Evolutionary conservation across 768 basidiomycete genomes (phyloP).

Genomic region (Naganishia onofrii): DNA sequence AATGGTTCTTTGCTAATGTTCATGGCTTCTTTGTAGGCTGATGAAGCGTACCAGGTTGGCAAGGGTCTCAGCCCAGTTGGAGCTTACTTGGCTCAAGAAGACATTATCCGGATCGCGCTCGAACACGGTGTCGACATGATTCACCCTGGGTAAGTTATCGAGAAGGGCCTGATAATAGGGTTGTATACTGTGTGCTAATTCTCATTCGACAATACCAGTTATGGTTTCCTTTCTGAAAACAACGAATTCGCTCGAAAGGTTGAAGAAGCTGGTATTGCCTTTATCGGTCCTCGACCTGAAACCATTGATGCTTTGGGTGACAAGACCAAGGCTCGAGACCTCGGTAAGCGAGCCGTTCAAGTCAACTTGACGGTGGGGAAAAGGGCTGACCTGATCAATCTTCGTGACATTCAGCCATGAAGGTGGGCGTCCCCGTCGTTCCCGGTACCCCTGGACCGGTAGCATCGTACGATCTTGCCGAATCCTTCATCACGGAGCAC

Average conservation of each 20-base stretch:
- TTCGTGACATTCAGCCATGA: conserved; percentile 66
- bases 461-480: conserved; percentile 70
- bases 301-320: conserved; percentile 97
- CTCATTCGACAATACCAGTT: conserved; percentile 58
- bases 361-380: background rate
- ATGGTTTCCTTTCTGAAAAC: conserved; percentile 97
- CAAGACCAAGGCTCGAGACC: conserved; percentile 92
- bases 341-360: conserved; percentile 48
- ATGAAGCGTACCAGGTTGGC: conserved; percentile 98
- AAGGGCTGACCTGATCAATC: background rate
- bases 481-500: conserved; percentile 86
- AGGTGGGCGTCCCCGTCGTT: conserved; percentile 88
- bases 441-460: conserved; percentile 98
- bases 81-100: conserved; percentile 95
- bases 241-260: conserved; percentile 96
- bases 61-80: conserved; percentile 93
- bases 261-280: conserved; percentile 93
- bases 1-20: background rate
- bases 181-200: background rate
- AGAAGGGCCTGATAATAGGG: background rate
- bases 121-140: conserved; percentile 99
- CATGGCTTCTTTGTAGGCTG: conserved; percentile 61
- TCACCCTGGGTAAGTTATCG: conserved; percentile 74
- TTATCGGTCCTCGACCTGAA: conserved; percentile 91
- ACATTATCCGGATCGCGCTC: conserved; percentile 92